phyloP scores from a whole-genome alignment of 1,284 basidiomycete genomes.

The Sporisorium graminicola region DNA sequence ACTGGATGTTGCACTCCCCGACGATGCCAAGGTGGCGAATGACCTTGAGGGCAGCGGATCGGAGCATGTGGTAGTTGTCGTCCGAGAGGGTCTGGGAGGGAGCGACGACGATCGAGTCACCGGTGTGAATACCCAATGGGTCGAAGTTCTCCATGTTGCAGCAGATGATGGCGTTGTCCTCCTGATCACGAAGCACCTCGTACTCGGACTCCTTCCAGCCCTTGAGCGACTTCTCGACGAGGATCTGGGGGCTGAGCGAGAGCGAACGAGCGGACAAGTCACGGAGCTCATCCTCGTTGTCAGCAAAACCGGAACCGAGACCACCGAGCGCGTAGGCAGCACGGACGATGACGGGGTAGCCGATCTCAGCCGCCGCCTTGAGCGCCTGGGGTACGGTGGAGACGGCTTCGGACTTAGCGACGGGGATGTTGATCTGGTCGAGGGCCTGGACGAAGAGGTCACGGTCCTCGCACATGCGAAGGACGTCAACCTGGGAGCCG shows the following conservation, averaged over 20 bases:
- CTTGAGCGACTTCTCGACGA: slow-evolving; percentile 98
- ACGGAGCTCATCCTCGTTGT: slow-evolving; percentile 92
- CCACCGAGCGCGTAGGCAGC: slow-evolving; percentile 98
- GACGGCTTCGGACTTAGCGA: slow-evolving; percentile 95
- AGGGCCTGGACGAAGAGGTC: slow-evolving; percentile 97
- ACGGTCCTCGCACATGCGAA: slow-evolving; percentile 82
- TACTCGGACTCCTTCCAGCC: slow-evolving; percentile 99
- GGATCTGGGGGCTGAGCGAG: slow-evolving; percentile 90
- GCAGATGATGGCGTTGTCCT: slow-evolving; percentile 88
- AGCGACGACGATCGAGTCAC: slow-evolving; percentile 99
- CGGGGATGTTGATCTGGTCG: slow-evolving; percentile 98
- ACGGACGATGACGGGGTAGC: slow-evolving; percentile 97
- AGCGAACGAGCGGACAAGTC: slow-evolving; percentile 93
- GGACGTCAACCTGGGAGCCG: slow-evolving; percentile 92
- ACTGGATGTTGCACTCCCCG: slow-evolving; percentile 99
- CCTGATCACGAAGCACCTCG: slow-evolving; percentile 96
- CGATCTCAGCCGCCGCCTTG: slow-evolving; percentile 88
- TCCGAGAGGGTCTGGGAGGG: slow-evolving; percentile 98
- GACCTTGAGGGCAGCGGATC: slow-evolving; percentile 95
- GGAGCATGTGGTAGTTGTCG: slow-evolving; percentile 96
- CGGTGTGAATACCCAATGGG: slow-evolving; percentile 98
- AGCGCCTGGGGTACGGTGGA: slow-evolving; percentile 94
- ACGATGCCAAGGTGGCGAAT: slow-evolving; percentile 97
- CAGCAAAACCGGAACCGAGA: slow-evolving; percentile 97
- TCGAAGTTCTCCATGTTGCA: slow-evolving; percentile 99